Percentiles rank a stretch among this genome's conserved stretches.
phyloP scores from a whole-genome alignment of 2,329 filamentous ascomycete species.

The Fusarium zealandicum region DNA sequence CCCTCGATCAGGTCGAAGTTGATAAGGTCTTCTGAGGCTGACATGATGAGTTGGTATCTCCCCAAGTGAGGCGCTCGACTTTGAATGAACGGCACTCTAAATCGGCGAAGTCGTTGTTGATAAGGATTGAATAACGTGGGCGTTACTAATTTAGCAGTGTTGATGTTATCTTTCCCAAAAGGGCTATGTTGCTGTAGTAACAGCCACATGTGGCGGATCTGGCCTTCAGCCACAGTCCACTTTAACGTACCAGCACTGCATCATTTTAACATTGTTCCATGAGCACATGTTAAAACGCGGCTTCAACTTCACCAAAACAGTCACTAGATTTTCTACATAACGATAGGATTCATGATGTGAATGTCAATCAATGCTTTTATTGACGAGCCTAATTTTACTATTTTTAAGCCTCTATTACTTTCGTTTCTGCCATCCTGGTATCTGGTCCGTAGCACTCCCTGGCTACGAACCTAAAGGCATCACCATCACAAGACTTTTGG shows the following conservation, averaged over 20 bases:
- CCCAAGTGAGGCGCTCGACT: slow-evolving; percentile 25
- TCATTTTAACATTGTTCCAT: too few species aligned
- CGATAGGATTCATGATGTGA: slow-evolving; percentile 2
- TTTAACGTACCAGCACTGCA: too few species aligned
- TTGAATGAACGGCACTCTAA: slow-evolving; percentile 16
- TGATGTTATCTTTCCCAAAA: slow-evolving; percentile 30
- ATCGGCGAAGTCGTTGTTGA: slow-evolving; percentile 21
- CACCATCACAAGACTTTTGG: slow-evolving; percentile 36
- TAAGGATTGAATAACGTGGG: slow-evolving; percentile 8
- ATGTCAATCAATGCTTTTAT: slow-evolving; percentile 34
- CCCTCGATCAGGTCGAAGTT: slow-evolving; percentile 93
- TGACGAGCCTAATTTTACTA: slow-evolving; percentile 39
- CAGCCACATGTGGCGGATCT: slow-evolving; percentile 30
- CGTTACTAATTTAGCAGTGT: slow-evolving; percentile 9
- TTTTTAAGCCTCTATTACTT: slow-evolving; percentile 41
- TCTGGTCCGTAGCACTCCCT: slow-evolving; percentile 34
- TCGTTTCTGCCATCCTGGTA: slow-evolving; percentile 39
- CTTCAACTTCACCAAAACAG: not conserved
- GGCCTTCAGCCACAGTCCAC: not conserved
- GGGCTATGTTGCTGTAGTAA: slow-evolving; percentile 36
- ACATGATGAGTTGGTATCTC: slow-evolving; percentile 52
- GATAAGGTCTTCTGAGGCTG: slow-evolving; percentile 61
- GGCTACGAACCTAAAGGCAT: slow-evolving; percentile 32
- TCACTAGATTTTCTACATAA: not conserved
- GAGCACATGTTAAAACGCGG: too few species aligned